Base-by-base conservation (phyloP, 306 rosid species). In the Inga laurina region DNA sequence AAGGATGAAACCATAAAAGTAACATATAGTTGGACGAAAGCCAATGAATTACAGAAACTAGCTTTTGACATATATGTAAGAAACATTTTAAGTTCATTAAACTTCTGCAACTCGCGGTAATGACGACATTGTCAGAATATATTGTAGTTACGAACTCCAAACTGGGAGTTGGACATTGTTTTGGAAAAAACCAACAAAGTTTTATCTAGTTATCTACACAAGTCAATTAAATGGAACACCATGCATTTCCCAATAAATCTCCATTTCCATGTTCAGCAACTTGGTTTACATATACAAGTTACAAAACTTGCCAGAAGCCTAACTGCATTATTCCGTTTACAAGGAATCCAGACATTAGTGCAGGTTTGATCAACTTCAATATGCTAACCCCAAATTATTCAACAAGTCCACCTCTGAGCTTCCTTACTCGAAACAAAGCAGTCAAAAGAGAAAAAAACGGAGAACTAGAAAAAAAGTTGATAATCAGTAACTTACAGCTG, bases 271-370 rank as follows among this genome's bases (percentile, higher is more conserved):
- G 10, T 69, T 70, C 51, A 80, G 18, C n/a, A 43, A 41, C 70
- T 22, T 43, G 44, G 72, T n/a, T 9, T 3, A 72, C 67, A 37
- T 15, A 39, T 37, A 79, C 52, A 75, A 37, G 59, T 30, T 54
- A 79, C 52, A 75, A 46, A 86, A 75, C 54, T 65, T 65, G 34
- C 83, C 59, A 18, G 12, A 43, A 78, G 27, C 69, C 72, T 35
- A 85, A 67, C 68, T 34, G 56, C 57, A 77, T 64, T 27, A 22
- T 59, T n/a, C 66, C 65, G 2, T 56, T 21, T 5, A 76, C 11
- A 64, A 77, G 30, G 66, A 81, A 74, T 13, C 39, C n/a, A 34
- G n/a, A 51, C 41, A 75, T 65, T 15, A 35, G 35, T 34, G 68
- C 3, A 64, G 15, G 56, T 62, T 46, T 22, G 34, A 62, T 59